phyloP scores from a whole-genome alignment of 1,284 basidiomycete species.

The Sphagnurus paluster region DNA sequence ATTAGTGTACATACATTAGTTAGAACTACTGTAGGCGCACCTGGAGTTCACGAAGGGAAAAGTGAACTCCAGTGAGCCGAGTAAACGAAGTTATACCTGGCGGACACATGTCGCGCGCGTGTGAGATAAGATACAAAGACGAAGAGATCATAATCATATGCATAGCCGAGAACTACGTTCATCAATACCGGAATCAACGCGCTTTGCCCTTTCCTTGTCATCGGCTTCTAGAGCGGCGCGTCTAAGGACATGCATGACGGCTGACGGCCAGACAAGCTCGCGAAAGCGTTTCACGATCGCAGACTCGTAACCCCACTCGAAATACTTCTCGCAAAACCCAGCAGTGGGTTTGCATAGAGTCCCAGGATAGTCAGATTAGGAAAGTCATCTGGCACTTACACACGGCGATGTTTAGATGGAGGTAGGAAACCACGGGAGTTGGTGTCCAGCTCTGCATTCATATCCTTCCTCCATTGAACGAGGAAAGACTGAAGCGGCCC shows the following conservation, averaged over 20 bases:
- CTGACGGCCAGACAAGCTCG: conserved; percentile 39
- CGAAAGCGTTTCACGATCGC: conserved; percentile 42
- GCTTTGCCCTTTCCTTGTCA: conserved; percentile 28
- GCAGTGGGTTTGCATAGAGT: conserved; percentile 50
- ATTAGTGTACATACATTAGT: too few species aligned
- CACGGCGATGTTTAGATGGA: conserved; percentile 24
- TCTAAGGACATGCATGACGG: conserved; percentile 40
- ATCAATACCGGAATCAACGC: conserved; percentile 19
- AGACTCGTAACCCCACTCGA: conserved; percentile 56
- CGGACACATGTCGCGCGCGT: too few species aligned
- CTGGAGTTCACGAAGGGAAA: too few species aligned
- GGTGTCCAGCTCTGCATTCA: conserved; percentile 49
- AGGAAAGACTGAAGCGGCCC: conserved; percentile 30
- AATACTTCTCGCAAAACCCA: conserved; percentile 52
- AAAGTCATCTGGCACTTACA: conserved; percentile 39
- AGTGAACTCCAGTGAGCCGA: too few species aligned
- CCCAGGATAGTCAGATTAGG: conserved; percentile 41
- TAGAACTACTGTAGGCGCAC: too few species aligned
- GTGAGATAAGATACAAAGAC: too few species aligned
- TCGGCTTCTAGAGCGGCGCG: conserved; percentile 43
- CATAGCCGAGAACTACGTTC: too few species aligned
- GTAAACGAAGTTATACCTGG: too few species aligned
- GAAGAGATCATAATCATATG: too few species aligned
- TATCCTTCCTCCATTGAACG: conserved; percentile 37
- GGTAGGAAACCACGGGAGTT: conserved; percentile 44